Percentiles rank a stretch among this genome's conserved stretches.
phyloP scores from a whole-genome alignment of 2,329 filamentous ascomycete genomes.

The Fusarium sp. region DNA sequence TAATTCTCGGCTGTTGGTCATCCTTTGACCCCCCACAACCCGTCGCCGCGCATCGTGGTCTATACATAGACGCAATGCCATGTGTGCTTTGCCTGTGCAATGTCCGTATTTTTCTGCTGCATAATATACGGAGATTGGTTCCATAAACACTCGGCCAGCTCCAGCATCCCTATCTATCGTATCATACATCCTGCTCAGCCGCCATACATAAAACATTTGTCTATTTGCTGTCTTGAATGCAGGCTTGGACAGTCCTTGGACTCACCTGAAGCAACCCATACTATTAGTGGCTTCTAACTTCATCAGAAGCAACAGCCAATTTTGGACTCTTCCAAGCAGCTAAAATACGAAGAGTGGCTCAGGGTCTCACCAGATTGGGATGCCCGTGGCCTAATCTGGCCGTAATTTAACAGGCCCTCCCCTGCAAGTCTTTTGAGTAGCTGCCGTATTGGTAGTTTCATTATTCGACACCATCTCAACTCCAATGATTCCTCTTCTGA shows the following conservation, averaged over 20 bases:
- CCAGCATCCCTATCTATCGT: neutral
- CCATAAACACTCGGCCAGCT: slow-evolving; percentile 7
- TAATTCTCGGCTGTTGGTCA: slow-evolving; percentile 7
- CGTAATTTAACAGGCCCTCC: slow-evolving; percentile 35
- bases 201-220: slow-evolving; percentile 6
- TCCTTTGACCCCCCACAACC: slow-evolving; percentile 28
- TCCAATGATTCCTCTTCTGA: slow-evolving; percentile 12
- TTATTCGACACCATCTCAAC: slow-evolving; percentile 19
- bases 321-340: slow-evolving; percentile 20
- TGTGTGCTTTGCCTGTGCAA: slow-evolving; percentile 7
- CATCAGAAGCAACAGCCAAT: slow-evolving; percentile 26
- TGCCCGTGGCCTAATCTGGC: slow-evolving; percentile 37
- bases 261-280: slow-evolving; percentile 48
- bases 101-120: slow-evolving; percentile 8
- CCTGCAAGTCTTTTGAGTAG: slow-evolving; percentile 30
- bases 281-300: slow-evolving; percentile 30
- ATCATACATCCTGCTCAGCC: slow-evolving; percentile 15
- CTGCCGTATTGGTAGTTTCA: slow-evolving; percentile 29
- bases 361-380: slow-evolving; percentile 44
- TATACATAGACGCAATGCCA: slow-evolving; percentile 45
- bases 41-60: slow-evolving; percentile 23
- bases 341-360: slow-evolving; percentile 32
- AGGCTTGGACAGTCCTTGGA: slow-evolving; percentile 8
- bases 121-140: slow-evolving; percentile 29
- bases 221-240: neutral